Evolutionary conservation across 768 basidiomycete genomes (phyloP).

Genomic region (Pulveroboletus ravenelii): DNA sequence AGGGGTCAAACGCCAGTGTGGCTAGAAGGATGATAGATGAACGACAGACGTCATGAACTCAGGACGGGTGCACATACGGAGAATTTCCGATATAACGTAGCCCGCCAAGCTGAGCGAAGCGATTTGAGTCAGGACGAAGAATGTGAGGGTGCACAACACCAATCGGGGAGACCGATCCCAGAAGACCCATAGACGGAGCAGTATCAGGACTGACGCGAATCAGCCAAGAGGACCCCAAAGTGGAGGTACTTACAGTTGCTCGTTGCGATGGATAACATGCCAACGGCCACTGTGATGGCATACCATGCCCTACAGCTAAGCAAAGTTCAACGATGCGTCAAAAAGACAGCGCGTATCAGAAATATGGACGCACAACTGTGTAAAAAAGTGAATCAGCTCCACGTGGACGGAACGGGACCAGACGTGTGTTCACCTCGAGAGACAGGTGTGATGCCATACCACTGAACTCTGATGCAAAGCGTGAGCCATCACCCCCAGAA

Average conservation of each 20-base stretch:
- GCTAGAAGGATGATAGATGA: constrained; percentile 8
- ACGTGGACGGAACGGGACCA: neutral
- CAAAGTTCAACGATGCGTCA: neutral
- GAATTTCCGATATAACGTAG: constrained; percentile 24
- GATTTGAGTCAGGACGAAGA: constrained; percentile 31
- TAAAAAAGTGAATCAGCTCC: neutral
- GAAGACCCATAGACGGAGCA: constrained; percentile 38
- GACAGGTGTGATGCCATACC: constrained; percentile 12
- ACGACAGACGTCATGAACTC: neutral
- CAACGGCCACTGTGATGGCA: constrained; percentile 22
- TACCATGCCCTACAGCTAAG: constrained; percentile 26
- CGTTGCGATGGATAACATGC: constrained; percentile 32
- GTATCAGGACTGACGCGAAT: constrained; percentile 31
- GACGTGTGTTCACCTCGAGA: constrained; percentile 9
- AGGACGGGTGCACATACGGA: constrained; percentile 20
- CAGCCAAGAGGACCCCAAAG: constrained; percentile 1
- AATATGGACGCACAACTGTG: constrained; percentile 17
- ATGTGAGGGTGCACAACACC: constrained; percentile 26
- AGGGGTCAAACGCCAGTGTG: constrained; percentile 4
- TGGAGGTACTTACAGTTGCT: constrained; percentile 31
- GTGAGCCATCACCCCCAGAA: neutral
- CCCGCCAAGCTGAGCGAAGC: constrained; percentile 18
- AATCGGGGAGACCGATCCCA: constrained; percentile 29
- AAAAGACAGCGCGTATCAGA: neutral
- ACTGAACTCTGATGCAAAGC: constrained; percentile 18